These are phyloP conservation scores for Schwanniomyces pseudopolymorphus DNA, from an alignment of 805 yeast species.

Conservation along the genomic window DNA sequence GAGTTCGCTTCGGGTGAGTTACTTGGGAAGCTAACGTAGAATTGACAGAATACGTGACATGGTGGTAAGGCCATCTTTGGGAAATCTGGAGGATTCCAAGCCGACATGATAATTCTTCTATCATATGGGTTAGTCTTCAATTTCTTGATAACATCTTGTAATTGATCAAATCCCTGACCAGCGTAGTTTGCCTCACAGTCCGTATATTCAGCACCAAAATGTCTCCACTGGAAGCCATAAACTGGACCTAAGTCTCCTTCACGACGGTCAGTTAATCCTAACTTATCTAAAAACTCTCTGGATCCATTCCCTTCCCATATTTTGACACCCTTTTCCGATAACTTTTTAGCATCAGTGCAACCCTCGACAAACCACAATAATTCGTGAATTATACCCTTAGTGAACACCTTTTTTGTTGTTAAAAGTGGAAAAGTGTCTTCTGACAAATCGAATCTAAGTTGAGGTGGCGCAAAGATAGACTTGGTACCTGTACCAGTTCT, in stretches of 20 bases:
- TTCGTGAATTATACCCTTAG: slow-evolving; percentile 86
- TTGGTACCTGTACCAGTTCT: slow-evolving; percentile 97
- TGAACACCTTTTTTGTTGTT: slow-evolving; percentile 90
- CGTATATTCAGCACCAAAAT: slow-evolving; percentile 90
- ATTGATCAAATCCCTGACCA: slow-evolving; percentile 89
- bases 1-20: slow-evolving; percentile 24
- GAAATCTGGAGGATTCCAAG: slow-evolving; percentile 98
- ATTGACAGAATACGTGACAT: slow-evolving; percentile 95
- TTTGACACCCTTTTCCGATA: slow-evolving; percentile 83
- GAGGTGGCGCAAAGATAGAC: slow-evolving; percentile 94
- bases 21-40: slow-evolving; percentile 83
- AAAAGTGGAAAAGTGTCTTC: slow-evolving; percentile 79
- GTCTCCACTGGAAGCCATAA: slow-evolving; percentile 99
- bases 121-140: slow-evolving; percentile 89
- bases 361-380: slow-evolving; percentile 92
- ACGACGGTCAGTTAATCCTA: slow-evolving; percentile 76
- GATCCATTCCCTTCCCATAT: slow-evolving; percentile 99
- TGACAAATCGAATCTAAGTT: slow-evolving; percentile 74
- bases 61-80: slow-evolving; percentile 96
- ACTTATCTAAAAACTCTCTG: slow-evolving; percentile 79
- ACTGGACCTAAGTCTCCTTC: slow-evolving; percentile 98
- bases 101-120: slow-evolving; percentile 89
- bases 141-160: slow-evolving; percentile 73
- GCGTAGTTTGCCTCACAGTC: slow-evolving; percentile 87
- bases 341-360: slow-evolving; percentile 78